Percentiles rank a stretch among this genome's conserved stretches.
These are phyloP conservation scores for Aphanomyces stellatus DNA, from an alignment of 352 stramenopile genomes.

Conservation along the genomic window DNA sequence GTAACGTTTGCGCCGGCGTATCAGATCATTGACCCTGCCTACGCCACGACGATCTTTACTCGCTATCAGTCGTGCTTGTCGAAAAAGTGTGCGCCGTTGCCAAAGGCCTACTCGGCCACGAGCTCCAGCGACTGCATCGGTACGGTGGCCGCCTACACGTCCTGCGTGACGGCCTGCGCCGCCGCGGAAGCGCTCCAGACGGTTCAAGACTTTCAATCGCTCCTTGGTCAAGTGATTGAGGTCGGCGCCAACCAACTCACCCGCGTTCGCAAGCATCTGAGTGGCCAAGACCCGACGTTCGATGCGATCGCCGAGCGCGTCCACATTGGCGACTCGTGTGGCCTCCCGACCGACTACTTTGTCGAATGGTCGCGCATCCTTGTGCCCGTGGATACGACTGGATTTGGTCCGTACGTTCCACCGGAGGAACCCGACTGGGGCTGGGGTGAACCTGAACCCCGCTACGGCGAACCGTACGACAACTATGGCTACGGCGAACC, in stretches of 20 bases:
- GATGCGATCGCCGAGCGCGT: constrained; percentile 14
- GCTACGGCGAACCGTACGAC: background rate
- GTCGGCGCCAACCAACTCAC: constrained; percentile 4
- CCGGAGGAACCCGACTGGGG: no score
- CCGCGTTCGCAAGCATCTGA: constrained; percentile 4
- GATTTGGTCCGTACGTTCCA: background rate
- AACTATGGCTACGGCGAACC: background rate
- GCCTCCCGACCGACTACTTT: constrained; percentile 17
- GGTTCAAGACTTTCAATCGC: constrained; percentile 5
- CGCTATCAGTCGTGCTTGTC: constrained; percentile 11
- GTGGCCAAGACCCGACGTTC: background rate
- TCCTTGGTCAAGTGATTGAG: constrained; percentile 12
- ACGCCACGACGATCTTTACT: constrained; percentile 1
- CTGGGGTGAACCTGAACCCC: no score
- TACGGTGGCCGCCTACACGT: constrained; percentile 15
- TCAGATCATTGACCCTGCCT: constrained; percentile 16
- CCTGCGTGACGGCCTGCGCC: constrained; percentile 15
- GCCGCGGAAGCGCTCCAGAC: constrained; percentile 12
- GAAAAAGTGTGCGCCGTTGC: constrained; percentile 2
- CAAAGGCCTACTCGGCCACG: background rate
- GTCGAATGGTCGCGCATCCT: constrained; percentile 15
- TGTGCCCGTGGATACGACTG: background rate
- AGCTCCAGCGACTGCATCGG: constrained; percentile 1
- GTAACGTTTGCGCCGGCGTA: constrained; percentile 14
- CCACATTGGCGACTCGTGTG: constrained; percentile 20